Evolutionary conservation across 2,329 filamentous ascomycete genomes (phyloP).

Genomic region (Colletotrichum sp.): DNA sequence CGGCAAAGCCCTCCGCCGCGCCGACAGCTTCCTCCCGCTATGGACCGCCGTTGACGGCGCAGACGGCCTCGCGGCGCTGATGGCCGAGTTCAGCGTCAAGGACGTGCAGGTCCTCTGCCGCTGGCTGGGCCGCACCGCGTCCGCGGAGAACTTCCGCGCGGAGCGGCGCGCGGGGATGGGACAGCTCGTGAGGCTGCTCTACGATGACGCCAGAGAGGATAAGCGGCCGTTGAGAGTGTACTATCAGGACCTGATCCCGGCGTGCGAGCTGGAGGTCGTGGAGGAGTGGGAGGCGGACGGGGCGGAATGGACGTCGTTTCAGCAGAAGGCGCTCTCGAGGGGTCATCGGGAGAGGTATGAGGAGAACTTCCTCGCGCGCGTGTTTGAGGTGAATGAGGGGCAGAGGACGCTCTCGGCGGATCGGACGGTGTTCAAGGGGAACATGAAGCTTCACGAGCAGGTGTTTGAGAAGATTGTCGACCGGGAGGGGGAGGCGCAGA

Average conservation of each 20-base stretch:
- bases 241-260: slow-evolving; percentile 30
- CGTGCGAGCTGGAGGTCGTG: slow-evolving; percentile 23
- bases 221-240: slow-evolving; percentile 23
- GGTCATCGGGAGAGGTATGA: neutral
- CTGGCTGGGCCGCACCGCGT: slow-evolving; percentile 24
- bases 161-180: slow-evolving; percentile 27
- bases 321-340: neutral
- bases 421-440: neutral
- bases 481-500: neutral
- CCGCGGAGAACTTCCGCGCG: slow-evolving; percentile 20
- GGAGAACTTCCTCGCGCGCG: neutral
- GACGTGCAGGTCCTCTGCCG: slow-evolving; percentile 25
- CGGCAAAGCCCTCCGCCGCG: slow-evolving; percentile 25
- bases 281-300: slow-evolving; percentile 23
- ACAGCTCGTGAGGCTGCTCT: slow-evolving; percentile 25
- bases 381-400: neutral
- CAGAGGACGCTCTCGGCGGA: neutral
- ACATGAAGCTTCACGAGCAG: neutral
- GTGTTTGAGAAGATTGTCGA: neutral
- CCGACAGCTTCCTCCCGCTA: slow-evolving; percentile 21
- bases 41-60: slow-evolving; percentile 29
- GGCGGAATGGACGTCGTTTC: neutral
- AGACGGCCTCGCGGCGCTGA: slow-evolving; percentile 23
- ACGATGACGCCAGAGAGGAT: slow-evolving; percentile 7
- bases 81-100: slow-evolving; percentile 29